Conservation (phyloP, 768 basidiomycete species). For the Xerocomus spinulosus region DNA sequence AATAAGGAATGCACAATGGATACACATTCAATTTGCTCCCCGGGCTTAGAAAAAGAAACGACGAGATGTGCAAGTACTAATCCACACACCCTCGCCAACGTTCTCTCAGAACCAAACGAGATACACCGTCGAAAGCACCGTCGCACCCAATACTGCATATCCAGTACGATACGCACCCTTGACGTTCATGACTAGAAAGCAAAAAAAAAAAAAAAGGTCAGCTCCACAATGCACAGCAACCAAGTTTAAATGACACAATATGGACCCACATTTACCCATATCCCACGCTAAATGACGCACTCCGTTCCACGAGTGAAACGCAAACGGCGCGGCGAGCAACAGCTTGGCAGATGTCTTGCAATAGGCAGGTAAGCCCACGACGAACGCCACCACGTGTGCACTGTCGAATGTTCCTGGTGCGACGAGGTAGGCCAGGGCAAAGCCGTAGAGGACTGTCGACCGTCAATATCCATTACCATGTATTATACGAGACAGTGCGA, state of each 20-base stretch:
- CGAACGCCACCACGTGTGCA: constrained; percentile 67
- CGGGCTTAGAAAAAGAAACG: background rate
- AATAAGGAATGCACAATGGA: no score
- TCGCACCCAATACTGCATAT: constrained; percentile 79
- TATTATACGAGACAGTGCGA: no score
- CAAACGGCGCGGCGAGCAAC: constrained; percentile 79
- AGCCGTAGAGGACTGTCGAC: constrained; percentile 75
- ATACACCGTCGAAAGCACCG: constrained; percentile 68
- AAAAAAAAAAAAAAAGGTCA: background rate
- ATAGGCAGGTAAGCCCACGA: constrained; percentile 66
- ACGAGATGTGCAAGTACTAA: background rate
- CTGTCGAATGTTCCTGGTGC: constrained; percentile 80
- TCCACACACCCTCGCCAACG: no score
- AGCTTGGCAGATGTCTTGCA: constrained; percentile 75
- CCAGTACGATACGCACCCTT: constrained; percentile 78
- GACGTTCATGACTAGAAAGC: constrained; percentile 71
- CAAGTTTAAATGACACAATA: background rate
- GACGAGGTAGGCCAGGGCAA: constrained; percentile 80
- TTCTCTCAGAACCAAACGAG: constrained; percentile 36
- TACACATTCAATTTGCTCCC: background rate
- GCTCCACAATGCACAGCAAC: background rate
- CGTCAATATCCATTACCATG: no score
- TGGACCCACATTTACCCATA: constrained; percentile 72
- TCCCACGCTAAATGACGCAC: constrained; percentile 91
- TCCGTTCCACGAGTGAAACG: constrained; percentile 89